Percentiles rank a stretch among this genome's conserved stretches.
phyloP scores from a whole-genome alignment of 495 filamentous ascomycete genomes.

The Monascus purpureus region DNA sequence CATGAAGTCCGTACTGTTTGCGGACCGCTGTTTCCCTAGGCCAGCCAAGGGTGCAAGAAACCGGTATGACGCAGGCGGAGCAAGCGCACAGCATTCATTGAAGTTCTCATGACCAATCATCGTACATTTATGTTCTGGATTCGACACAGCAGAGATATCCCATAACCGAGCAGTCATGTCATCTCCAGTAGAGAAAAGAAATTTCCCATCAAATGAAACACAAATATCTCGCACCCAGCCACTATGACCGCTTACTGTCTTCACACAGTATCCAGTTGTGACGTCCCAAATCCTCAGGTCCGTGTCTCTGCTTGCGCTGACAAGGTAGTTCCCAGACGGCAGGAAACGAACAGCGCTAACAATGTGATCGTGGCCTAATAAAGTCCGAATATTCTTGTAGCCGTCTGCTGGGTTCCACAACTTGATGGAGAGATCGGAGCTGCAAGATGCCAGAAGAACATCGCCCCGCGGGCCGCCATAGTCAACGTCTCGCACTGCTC shows the following conservation, averaged over 20 bases:
- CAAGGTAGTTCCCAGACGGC: slow-evolving; percentile 69
- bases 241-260: slow-evolving; percentile 65
- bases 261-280: slow-evolving; percentile 82
- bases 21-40: slow-evolving; percentile 63
- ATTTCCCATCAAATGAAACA: slow-evolving; percentile 72
- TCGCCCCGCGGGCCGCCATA: slow-evolving; percentile 80
- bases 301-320: slow-evolving; percentile 73
- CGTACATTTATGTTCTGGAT: slow-evolving; percentile 55
- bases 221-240: slow-evolving; percentile 84
- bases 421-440: slow-evolving; percentile 85
- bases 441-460: slow-evolving; percentile 80
- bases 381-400: slow-evolving; percentile 89
- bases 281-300: slow-evolving; percentile 85
- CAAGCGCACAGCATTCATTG: slow-evolving; percentile 80
- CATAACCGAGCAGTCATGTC: slow-evolving; percentile 74
- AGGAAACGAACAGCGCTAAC: slow-evolving; percentile 83
- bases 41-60: slow-evolving; percentile 71
- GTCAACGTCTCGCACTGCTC: slow-evolving; percentile 77
- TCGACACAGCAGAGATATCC: slow-evolving; percentile 53
- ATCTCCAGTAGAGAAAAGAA: slow-evolving; percentile 66
- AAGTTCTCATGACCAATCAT: slow-evolving; percentile 83
- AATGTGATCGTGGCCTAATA: slow-evolving; percentile 86
- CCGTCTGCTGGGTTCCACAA: slow-evolving; percentile 90
- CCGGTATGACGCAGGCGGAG: slow-evolving; percentile 63
- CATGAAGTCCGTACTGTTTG: slow-evolving; percentile 72